Evolutionary conservation across 129 eudicot genomes (phyloP).

Genomic region (Flaveria bidentis): DNA sequence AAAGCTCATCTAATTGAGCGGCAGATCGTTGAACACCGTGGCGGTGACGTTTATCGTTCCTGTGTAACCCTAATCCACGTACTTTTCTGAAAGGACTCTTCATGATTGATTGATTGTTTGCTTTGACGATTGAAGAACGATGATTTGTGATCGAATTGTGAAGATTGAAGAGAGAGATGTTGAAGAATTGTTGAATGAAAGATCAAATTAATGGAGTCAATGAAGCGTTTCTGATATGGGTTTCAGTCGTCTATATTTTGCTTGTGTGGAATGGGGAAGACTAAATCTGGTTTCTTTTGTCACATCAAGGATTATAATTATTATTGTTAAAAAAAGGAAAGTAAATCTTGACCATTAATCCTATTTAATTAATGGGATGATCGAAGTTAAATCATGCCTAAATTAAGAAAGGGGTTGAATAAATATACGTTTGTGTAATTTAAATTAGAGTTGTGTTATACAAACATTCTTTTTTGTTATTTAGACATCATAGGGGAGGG

Average conservation of each 20-base stretch:
- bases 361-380: no score
- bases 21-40: conserved; percentile 34
- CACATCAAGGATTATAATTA: background rate
- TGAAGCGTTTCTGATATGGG: background rate
- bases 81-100: conserved; percentile 60
- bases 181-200: background rate
- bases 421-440: no score
- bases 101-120: conserved; percentile 38
- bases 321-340: background rate
- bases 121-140: background rate
- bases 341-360: background rate
- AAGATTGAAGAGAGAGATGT: background rate
- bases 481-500: no score
- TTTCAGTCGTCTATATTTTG: background rate
- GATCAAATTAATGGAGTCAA: conserved; percentile 19
- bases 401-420: no score
- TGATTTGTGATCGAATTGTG: background rate
- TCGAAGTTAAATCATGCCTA: no score
- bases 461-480: no score
- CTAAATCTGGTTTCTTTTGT: conserved; percentile 14
- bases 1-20: conserved; percentile 59
- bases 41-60: conserved; percentile 42
- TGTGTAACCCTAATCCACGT: conserved; percentile 41
- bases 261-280: background rate
- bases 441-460: no score